Base-by-base conservation (phyloP, 148 eudicot species). In the Arbutus unedo region DNA sequence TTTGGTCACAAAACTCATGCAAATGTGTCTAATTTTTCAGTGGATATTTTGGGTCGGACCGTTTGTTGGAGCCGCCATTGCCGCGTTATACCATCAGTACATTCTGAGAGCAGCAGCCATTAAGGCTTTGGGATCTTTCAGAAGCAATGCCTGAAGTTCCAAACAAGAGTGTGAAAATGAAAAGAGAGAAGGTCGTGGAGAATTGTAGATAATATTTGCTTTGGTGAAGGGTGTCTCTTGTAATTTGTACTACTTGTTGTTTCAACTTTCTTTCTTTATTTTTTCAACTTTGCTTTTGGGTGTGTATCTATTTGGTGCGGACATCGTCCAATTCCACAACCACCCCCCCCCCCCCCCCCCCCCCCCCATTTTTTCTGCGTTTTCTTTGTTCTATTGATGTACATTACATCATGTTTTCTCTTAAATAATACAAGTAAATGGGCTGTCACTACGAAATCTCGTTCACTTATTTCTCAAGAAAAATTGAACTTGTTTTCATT, bases 31-130 rank as follows among this genome's bases (percentile, higher is more conserved):
- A 47, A 15, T 77, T 16, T 67, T 77, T 3, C 84, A 87, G 89
- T 87, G 89, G 89, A 87, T 87, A 25, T 91, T 91, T 87, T 91
- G 91, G 93, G 89, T 91, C 0, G 93, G 93, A 82, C 93, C 93
- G 47, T 84, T 91, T 14, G 19, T 88, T 15, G 93, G 93, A 59
- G 93, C 93, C 45, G 83, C 83, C 64, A 75, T 78, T 8, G 93
- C 93, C 31, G 91, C 93, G 43, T 64, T 87, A 71, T 91, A 91
- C 79, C 91, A 89, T 55, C 91, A 91, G 14, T 91, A 79, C 81
- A 76, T 91, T 74, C 87, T 91, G 3, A 85, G 93, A 67, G 93
- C 91, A 1, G 86, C 80, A 6, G 91, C 93, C 21, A 71, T 91
- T 41, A 91, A 91, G 53, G 93, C 93, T 71, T 83, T 91, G 79